These are phyloP conservation scores for Neopestalotiopsis sp. DNA, from an alignment of 2,329 filamentous ascomycete species.

Conservation along the genomic window DNA sequence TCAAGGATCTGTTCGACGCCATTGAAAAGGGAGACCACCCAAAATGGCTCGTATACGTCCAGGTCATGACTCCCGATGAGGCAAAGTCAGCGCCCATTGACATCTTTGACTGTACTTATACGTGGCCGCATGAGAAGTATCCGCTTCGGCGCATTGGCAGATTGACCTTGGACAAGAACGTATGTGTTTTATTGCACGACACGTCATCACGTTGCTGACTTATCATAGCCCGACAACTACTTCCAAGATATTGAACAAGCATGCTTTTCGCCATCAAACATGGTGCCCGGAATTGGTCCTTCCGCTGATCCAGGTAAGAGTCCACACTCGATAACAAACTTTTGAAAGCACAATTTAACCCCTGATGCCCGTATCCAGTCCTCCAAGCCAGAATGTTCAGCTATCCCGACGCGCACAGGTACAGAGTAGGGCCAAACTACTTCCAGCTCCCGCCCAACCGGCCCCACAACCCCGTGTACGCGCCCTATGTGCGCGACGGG, in stretches of 20 bases:
- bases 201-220: background rate
- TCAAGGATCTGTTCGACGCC: slow-evolving; percentile 65
- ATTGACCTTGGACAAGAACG: slow-evolving; percentile 67
- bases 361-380: background rate
- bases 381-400: slow-evolving; percentile 12
- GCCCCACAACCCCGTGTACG: background rate
- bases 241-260: slow-evolving; percentile 57
- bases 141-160: slow-evolving; percentile 66
- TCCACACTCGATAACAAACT: background rate
- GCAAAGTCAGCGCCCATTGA: slow-evolving; percentile 63
- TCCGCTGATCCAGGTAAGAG: slow-evolving; percentile 6
- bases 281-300: background rate
- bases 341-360: too few relatives aligned
- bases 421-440: slow-evolving; percentile 10
- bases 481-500: slow-evolving; percentile 5
- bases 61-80: slow-evolving; percentile 67
- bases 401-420: slow-evolving; percentile 4
- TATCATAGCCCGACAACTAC: slow-evolving; percentile 59
- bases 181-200: background rate
- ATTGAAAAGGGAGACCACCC: slow-evolving; percentile 65
- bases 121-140: slow-evolving; percentile 68
- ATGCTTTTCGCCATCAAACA: slow-evolving; percentile 9
- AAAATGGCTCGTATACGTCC: slow-evolving; percentile 67
- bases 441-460: background rate
- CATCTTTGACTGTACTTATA: slow-evolving; percentile 72